Conservation (phyloP, 1,284 basidiomycete genomes). For the Leccinum huronense region DNA sequence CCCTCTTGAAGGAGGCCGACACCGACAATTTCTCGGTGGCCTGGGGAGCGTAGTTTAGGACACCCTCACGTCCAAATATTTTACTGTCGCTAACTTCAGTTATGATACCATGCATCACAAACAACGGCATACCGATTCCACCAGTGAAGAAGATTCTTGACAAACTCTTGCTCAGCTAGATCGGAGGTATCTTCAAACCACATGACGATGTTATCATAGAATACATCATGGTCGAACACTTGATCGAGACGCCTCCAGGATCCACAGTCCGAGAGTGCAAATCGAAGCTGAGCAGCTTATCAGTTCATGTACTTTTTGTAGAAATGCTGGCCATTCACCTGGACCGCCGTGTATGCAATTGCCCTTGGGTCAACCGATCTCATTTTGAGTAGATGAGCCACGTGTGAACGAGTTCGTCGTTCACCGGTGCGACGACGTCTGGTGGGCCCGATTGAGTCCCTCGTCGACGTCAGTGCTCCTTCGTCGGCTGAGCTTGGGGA, state of each 20-base stretch:
- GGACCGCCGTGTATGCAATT: not conserved
- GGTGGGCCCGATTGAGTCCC: no score
- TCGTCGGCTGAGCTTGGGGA: not conserved
- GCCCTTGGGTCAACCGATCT: not conserved
- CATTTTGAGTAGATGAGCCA: not conserved
- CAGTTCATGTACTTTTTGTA: not conserved
- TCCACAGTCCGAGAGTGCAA: not conserved
- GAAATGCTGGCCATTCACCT: not conserved
- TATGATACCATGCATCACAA: not conserved
- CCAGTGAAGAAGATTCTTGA: not conserved
- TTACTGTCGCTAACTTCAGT: not conserved
- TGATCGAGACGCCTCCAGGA: not conserved
- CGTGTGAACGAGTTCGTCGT: not conserved
- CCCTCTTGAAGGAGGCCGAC: not conserved
- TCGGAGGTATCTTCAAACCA: not conserved
- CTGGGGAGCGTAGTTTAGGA: not conserved
- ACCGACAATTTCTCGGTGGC: not conserved
- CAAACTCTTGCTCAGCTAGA: not conserved
- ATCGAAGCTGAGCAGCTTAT: not conserved
- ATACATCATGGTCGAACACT: not conserved
- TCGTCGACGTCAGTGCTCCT: not conserved
- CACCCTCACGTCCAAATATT: not conserved
- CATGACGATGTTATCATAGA: not conserved
- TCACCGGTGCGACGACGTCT: no score
- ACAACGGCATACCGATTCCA: not conserved